Conservation (phyloP, 345 rosid genomes). For the Ailanthus altissimus region DNA sequence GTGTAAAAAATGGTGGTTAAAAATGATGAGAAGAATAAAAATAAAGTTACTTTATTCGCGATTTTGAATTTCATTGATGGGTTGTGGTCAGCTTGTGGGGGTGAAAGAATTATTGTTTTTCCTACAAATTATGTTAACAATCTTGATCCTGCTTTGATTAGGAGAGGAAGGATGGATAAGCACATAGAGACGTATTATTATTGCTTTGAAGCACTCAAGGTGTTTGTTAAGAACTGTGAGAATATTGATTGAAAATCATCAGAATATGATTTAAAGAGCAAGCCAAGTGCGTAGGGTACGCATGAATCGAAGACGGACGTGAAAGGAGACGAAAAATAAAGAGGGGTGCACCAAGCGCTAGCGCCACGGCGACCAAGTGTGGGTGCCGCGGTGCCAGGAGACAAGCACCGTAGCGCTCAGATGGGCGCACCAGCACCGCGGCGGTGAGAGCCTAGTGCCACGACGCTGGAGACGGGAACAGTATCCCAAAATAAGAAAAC, state of each 20-base stretch:
- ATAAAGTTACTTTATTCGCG: constrained; percentile 51
- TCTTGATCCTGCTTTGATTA: constrained; percentile 47
- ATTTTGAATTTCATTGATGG: constrained; percentile 55
- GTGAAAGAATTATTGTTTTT: constrained; percentile 47
- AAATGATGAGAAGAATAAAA: constrained; percentile 21
- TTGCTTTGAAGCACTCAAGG: constrained; percentile 44
- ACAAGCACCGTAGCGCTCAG: too few relatives aligned
- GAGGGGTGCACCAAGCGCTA: too few relatives aligned
- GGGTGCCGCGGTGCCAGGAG: too few relatives aligned
- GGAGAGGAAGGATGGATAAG: constrained; percentile 60
- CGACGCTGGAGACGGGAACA: too few relatives aligned
- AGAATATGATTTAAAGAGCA: too few relatives aligned
- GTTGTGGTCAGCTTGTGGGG: constrained; percentile 53
- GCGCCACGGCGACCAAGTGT: too few relatives aligned
- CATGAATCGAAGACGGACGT: too few relatives aligned
- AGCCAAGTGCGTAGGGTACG: too few relatives aligned
- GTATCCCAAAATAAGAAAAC: too few relatives aligned
- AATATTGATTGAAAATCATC: too few relatives aligned
- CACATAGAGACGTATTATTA: constrained; percentile 50
- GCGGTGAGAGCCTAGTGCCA: too few relatives aligned
- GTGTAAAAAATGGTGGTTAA: constrained; percentile 8
- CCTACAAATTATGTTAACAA: constrained; percentile 45
- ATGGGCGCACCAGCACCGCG: too few relatives aligned
- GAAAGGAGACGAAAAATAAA: constrained; percentile 17
- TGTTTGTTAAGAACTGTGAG: constrained; percentile 42